A percentile compares a stretch with the other conserved stretches of the same genome.
Conservation (phyloP, 1,284 basidiomycete species). For the Coniferiporia sulphurascens region DNA sequence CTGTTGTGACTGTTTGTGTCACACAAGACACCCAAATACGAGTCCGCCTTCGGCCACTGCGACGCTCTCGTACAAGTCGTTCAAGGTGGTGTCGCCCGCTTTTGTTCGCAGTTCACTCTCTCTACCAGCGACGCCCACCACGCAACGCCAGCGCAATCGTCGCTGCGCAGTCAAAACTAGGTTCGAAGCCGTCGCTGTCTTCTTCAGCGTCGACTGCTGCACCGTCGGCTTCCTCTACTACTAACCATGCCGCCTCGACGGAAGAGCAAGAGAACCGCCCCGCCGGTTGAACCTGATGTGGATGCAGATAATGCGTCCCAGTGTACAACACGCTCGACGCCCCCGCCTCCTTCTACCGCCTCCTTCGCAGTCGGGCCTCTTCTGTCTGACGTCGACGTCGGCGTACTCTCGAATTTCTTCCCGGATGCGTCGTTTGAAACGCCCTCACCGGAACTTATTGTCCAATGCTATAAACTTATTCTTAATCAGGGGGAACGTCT, state of each 20-base stretch:
- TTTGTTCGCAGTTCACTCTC: too few relatives aligned
- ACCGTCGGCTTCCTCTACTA: background rate
- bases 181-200: conserved; percentile 6
- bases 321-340: conserved; percentile 27
- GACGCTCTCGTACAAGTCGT: background rate
- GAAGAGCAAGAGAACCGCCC: conserved; percentile 6
- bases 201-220: background rate
- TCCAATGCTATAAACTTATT: conserved; percentile 58
- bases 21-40: background rate
- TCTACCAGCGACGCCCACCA: background rate
- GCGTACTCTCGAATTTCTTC: conserved; percentile 46
- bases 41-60: background rate
- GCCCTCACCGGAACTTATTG: conserved; percentile 52
- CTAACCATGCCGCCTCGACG: conserved; percentile 16
- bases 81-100: background rate
- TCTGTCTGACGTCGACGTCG: conserved; percentile 58
- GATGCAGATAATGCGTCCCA: conserved; percentile 30
- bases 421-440: conserved; percentile 51
- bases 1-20: background rate
- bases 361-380: conserved; percentile 33
- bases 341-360: conserved; percentile 8
- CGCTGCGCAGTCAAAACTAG: conserved; percentile 12
- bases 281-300: background rate
- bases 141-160: conserved; percentile 1
- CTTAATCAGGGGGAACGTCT: conserved; percentile 49